A percentile compares a stretch with the other conserved stretches of the same genome.
Evolutionary conservation across 257 asterid genomes (phyloP).

Genomic region (Penstemon newberryi): DNA sequence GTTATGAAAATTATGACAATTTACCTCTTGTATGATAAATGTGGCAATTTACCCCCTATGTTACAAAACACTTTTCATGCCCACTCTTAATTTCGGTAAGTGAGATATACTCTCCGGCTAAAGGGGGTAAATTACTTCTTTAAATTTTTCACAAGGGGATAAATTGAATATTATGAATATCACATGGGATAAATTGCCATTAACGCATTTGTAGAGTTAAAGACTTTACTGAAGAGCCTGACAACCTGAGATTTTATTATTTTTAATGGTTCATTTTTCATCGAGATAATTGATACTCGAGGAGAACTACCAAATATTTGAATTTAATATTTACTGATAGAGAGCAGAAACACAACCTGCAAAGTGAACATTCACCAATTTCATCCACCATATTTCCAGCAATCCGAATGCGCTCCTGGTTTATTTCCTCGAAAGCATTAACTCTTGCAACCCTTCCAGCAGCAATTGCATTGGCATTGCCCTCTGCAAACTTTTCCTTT

Average conservation of each 20-base stretch:
- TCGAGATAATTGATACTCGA: neutral
- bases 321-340: neutral
- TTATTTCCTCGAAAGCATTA: slow-evolving; percentile 75
- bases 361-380: slow-evolving; percentile 73
- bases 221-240: neutral
- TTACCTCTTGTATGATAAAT: too few relatives aligned
- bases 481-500: slow-evolving; percentile 55
- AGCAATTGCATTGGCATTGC: slow-evolving; percentile 69
- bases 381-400: slow-evolving; percentile 56
- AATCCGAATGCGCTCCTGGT: slow-evolving; percentile 58
- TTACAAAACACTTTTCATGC: too few relatives aligned
- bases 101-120: too few relatives aligned
- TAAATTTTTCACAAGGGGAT: too few relatives aligned
- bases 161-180: too few relatives aligned
- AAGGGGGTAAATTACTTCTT: too few relatives aligned
- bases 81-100: too few relatives aligned
- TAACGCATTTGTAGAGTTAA: neutral
- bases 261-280: neutral
- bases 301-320: neutral
- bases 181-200: neutral
- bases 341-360: slow-evolving; percentile 58
- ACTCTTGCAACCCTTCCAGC: slow-evolving; percentile 87
- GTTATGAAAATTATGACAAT: too few relatives aligned
- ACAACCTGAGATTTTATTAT: neutral
- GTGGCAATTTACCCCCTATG: too few relatives aligned